Conservation (phyloP, 208 protist genomes). For the Crithidia sp. region DNA sequence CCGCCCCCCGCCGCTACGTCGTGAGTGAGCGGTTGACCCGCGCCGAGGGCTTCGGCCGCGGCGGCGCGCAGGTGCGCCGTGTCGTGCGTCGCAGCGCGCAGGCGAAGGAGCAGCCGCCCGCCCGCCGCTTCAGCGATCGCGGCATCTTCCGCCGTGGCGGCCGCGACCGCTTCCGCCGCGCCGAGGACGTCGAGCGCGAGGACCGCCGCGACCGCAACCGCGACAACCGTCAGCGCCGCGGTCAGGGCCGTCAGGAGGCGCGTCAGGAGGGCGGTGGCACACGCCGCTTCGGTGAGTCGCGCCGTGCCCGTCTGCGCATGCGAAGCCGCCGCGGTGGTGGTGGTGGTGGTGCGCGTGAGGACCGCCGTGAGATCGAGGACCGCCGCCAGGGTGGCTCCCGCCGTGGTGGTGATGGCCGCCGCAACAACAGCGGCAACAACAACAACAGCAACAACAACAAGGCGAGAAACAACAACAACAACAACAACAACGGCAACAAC, state of each 20-base stretch:
- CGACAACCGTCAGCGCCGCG: conserved; percentile 25
- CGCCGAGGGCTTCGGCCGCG: conserved; percentile 83
- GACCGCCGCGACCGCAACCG: conserved; percentile 64
- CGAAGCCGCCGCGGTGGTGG: conserved; percentile 25
- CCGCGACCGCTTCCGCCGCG: conserved; percentile 80
- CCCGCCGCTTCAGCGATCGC: conserved; percentile 68
- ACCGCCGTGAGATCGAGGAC: conserved; percentile 18
- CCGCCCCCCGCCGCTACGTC: conserved; percentile 76
- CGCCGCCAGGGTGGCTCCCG: conserved; percentile 26
- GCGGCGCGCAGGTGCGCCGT: conserved; percentile 65
- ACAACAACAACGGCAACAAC: conserved; percentile 7
- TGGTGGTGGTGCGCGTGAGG: conserved; percentile 5
- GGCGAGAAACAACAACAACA: neutral
- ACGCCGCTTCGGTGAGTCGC: conserved; percentile 10
- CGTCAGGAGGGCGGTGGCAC: neutral
- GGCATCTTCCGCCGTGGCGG: conserved; percentile 63
- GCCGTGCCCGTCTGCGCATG: conserved; percentile 22
- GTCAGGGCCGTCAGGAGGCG: conserved; percentile 15
- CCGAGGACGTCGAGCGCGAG: conserved; percentile 72
- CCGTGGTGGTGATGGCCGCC: conserved; percentile 2
- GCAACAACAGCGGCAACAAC: conserved; percentile 19
- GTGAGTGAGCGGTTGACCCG: conserved; percentile 79
- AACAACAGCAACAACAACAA: conserved; percentile 14
- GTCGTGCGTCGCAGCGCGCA: conserved; percentile 36
- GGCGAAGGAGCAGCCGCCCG: neutral